Percentiles rank a stretch among this genome's conserved stretches.
Evolutionary conservation across 495 filamentous ascomycete species (phyloP).

Genomic region (Penicillium robsamsonii): DNA sequence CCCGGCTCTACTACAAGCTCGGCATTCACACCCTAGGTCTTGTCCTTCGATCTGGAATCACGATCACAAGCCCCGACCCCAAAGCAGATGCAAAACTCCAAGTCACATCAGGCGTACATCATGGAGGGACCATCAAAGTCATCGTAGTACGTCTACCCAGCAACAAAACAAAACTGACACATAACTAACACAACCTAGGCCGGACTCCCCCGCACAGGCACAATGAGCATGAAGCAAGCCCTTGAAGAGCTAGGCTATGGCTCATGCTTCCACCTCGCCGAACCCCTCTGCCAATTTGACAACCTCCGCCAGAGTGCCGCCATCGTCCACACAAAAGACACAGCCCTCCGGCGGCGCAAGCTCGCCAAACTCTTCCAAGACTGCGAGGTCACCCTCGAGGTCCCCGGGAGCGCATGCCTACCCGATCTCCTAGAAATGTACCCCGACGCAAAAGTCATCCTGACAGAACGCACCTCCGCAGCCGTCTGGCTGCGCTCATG

Average conservation of each 20-base stretch:
- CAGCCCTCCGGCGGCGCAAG: conserved; percentile 51
- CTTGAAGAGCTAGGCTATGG: conserved; percentile 43
- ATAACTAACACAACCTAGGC: conserved; percentile 37
- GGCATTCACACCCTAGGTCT: conserved; percentile 4
- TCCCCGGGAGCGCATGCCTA: conserved; percentile 26
- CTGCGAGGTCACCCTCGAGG: conserved; percentile 53
- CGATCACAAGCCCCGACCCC: conserved; percentile 7
- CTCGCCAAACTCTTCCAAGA: conserved; percentile 43
- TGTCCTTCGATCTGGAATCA: conserved; percentile 1
- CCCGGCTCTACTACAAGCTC: conserved; percentile 5
- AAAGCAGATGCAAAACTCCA: conserved; percentile 15
- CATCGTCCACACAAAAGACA: conserved; percentile 4
- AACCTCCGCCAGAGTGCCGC: conserved; percentile 71
- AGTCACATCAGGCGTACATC: conserved; percentile 11
- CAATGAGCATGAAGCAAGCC: conserved; percentile 48
- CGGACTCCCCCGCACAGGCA: conserved; percentile 51
- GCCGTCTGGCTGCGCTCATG: conserved; percentile 20
- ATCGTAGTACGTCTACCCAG: background rate
- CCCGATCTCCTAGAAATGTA: conserved; percentile 31
- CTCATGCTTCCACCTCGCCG: conserved; percentile 29
- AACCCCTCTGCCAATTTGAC: conserved; percentile 21
- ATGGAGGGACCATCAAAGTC: conserved; percentile 5
- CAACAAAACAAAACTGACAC: background rate
- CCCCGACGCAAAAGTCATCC: conserved; percentile 31
- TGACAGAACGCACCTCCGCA: conserved; percentile 24